Evolutionary conservation across 176 grass and related monocot species (phyloP), one percentile per base, ranked within the genome.

Genomic region (Phoenix dactylifera): DNA sequence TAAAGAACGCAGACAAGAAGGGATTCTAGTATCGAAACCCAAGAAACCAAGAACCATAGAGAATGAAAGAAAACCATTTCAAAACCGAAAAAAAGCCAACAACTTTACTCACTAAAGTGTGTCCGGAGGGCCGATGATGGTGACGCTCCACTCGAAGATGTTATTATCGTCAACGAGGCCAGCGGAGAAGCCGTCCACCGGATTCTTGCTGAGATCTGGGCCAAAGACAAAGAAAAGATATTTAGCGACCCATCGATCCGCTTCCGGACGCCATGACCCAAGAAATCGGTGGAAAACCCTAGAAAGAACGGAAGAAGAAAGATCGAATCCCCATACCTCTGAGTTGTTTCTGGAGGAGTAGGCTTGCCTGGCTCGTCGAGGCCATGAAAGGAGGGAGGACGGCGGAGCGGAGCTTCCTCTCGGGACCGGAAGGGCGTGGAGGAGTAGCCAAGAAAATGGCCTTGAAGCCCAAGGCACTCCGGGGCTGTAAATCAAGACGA

Each of bases 71-170:
- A 35, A 55, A 54, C 16, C 7, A n/a, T 22, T 24, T 18, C 24
- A 17, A 57, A 32, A 22, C 26, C 35, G 53, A 56, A n/a, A 22
- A 7, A 7, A 16, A 39, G 4, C 14, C 10, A 64, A 1, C 22
- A 52, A 59, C 25, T 44, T 44, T 16, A 28, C 62, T 75, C 57
- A 75, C 72, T 75, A 75, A 20, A 75, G 62, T 17, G 72, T 67
- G 49, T 75, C 72, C 22, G 72, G 72, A 50, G 72, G 72, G 4
- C 72, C 62, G 26, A 75, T 75, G 29, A 75, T 67, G 54, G 72
- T 75, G 22, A 75, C 72, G 28, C 62, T 75, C 72, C 72, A 75
- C 62, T 75, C 72, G 15, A 75, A 75, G 52, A 75, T 75, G 63
- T 75, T 67, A 7, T 32, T 50, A 56, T 75, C 72, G 57, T 75